These are phyloP conservation scores for sorghum (Sorghum bicolor) DNA, from an alignment of 176 grass and related monocot species.

Conservation along the genomic window Sorghum_bicolor_NCBIv3 NC_012872.2:73957001-73957500, in stretches of 20 bases:
- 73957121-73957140: constrained; percentile 99
- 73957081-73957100: constrained; percentile 76
- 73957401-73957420: constrained; percentile 68
- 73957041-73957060: constrained; percentile 81
- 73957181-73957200: constrained; percentile 15
- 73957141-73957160: not conserved
- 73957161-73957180: not conserved
- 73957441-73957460: not conserved
- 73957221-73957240: constrained; percentile 82
- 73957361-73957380: constrained; percentile 95
- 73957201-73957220: constrained; percentile 30
- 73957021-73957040: constrained; percentile 51
- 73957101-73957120: constrained; percentile 73
- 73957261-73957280: constrained; percentile 83
- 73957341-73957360: constrained; percentile 91
- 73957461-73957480: not conserved
- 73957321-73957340: constrained; percentile 87
- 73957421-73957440: constrained; percentile 46
- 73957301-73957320: constrained; percentile 62
- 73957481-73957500: not conserved
- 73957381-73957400: constrained; percentile 86
- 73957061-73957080: constrained; percentile 86
- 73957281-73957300: constrained; percentile 80
- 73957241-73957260: constrained; percentile 99
- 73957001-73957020: constrained; percentile 44